These are phyloP conservation scores for Clarireedia monteithiana DNA, from an alignment of 2,329 filamentous ascomycete species.

Conservation along the genomic window DNA sequence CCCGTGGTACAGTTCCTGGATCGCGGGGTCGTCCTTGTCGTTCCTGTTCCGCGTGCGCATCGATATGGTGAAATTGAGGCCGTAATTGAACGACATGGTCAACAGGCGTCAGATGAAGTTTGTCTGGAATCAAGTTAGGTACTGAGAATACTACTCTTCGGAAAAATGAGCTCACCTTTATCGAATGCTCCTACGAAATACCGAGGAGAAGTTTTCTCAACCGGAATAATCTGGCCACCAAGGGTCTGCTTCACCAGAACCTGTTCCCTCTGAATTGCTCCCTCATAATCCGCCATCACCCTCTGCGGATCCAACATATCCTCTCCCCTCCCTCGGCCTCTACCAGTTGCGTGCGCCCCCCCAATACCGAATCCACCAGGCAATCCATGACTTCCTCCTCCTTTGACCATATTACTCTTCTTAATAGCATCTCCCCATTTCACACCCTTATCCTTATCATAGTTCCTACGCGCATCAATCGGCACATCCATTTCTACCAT, in stretches of 20 bases:
- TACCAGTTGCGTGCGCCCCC: conserved; percentile 30
- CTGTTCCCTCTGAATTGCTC: conserved; percentile 60
- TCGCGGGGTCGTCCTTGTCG: conserved; percentile 35
- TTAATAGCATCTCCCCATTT: conserved; percentile 72
- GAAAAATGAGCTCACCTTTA: conserved; percentile 49
- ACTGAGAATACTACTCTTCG: background rate
- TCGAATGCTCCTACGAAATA: conserved; percentile 94
- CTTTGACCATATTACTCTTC: conserved; percentile 43
- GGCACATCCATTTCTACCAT: conserved; percentile 92
- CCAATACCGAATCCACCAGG: conserved; percentile 66
- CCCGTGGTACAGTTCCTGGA: conserved; percentile 15
- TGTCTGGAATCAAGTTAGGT: conserved; percentile 43
- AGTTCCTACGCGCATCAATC: conserved; percentile 59
- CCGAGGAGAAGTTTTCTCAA: conserved; percentile 50
- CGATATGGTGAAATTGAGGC: conserved; percentile 87
- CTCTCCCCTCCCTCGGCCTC: conserved; percentile 32
- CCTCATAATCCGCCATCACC: conserved; percentile 50
- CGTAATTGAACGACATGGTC: conserved; percentile 80
- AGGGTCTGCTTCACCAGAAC: conserved; percentile 76
- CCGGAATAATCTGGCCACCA: conserved; percentile 67
- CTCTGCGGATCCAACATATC: conserved; percentile 25
- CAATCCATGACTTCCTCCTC: conserved; percentile 59
- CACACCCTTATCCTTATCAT: conserved; percentile 77
- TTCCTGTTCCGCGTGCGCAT: conserved; percentile 67
- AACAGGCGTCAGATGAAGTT: conserved; percentile 80